Evolutionary conservation across 352 stramenopile species (phyloP), one percentile per base, ranked within the genome.

Genomic region (Phytophthora megakarya): DNA sequence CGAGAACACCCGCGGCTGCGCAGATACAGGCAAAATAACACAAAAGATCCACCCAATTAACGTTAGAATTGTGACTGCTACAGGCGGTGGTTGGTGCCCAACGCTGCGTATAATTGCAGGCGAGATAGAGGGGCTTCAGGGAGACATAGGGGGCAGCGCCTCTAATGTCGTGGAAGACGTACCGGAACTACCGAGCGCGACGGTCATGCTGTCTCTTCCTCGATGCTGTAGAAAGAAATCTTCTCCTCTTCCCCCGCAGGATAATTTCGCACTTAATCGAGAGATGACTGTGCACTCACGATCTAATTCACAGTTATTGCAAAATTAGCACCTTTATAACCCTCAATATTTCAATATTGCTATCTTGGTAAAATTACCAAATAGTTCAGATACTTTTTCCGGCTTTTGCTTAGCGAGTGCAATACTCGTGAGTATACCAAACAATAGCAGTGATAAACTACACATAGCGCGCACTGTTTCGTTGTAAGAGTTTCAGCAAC

Each of bases 1-100:
- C 89, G 54, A 98, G 72, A 37, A 98, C 80, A 51, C 88, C 89
- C 51, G 83, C 86, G 57, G 89, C 91, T 97, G 53, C 43, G 32
- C 28, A 72, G 16, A 52, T 40, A 63, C 19, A 60, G 15, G 50
- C 19, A 68, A 21, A 64, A n/a, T 47, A 13, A 18, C 33, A 51
- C 45, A 64, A 78, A 72, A 76, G 64, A 76, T 76, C 63, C 57
- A 76, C 37, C 52, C 44, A 48, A 45, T 46, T 22, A 59, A 74
- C 72, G 59, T 78, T 69, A 73, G 51, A 56, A 40, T 74, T 61
- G 22, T 28, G 50, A 37, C 16, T 11, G 19, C 45, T 51, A 54
- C 22, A 72, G 30, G 37, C 18, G 9, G 7, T 35, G 16, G 15
- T 13, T 64, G 19, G 56, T 61, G 45, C 19, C 50, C 40, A 35